These are phyloP conservation scores for Lentinus brumalis DNA, from an alignment of 768 basidiomycete genomes.

Conservation along the genomic window DNA sequence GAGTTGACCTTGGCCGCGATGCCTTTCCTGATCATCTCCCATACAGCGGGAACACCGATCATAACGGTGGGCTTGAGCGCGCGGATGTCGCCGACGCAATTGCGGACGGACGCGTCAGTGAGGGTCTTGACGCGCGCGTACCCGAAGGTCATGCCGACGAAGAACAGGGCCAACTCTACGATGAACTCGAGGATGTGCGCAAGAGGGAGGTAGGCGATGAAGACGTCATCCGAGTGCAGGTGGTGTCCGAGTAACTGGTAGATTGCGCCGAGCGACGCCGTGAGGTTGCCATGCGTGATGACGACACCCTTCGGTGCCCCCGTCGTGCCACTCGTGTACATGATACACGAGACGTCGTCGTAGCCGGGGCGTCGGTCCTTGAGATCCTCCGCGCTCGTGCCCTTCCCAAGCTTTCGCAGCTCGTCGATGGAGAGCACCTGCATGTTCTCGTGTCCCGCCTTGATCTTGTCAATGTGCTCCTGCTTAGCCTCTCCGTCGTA, in stretches of 20 bases:
- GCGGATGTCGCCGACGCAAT: constrained; percentile 84
- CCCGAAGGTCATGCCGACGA: constrained; percentile 78
- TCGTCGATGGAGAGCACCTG: constrained; percentile 68
- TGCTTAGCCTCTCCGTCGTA: constrained; percentile 76
- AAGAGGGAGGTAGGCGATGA: constrained; percentile 90
- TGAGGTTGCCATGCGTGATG: constrained; percentile 83
- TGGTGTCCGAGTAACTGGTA: constrained; percentile 69
- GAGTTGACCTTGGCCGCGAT: constrained; percentile 80
- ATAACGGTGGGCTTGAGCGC: constrained; percentile 87
- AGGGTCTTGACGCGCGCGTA: constrained; percentile 96
- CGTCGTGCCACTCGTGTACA: constrained; percentile 90
- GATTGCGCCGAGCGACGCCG: constrained; percentile 86
- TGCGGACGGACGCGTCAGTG: constrained; percentile 90
- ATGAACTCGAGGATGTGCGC: constrained; percentile 97
- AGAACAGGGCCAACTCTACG: constrained; percentile 79
- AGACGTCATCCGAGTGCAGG: constrained; percentile 59
- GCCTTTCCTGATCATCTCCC: constrained; percentile 97
- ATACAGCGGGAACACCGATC: constrained; percentile 94
- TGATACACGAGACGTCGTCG: constrained; percentile 64
- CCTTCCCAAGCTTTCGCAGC: constrained; percentile 66
- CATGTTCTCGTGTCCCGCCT: constrained; percentile 55
- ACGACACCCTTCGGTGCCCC: constrained; percentile 95
- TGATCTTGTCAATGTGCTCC: constrained; percentile 60
- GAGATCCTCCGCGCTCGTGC: constrained; percentile 51
- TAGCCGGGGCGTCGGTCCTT: constrained; percentile 50